phyloP scores from a whole-genome alignment of 2,329 filamentous ascomycete genomes.

The Penicillium olsonii region DNA sequence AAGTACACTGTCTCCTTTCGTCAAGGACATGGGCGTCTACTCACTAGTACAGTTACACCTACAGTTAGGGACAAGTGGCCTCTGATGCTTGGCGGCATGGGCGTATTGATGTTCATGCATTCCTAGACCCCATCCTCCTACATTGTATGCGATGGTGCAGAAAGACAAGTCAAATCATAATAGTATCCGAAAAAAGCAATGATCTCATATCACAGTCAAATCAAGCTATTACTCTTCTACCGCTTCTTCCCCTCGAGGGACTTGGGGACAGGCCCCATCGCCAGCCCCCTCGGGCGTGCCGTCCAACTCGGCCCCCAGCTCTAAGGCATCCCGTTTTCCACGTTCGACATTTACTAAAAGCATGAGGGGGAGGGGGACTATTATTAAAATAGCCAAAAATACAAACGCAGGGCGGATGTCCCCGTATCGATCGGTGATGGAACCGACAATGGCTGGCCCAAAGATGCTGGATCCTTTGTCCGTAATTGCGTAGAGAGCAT shows the following conservation, averaged over 20 bases:
- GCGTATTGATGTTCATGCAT: not conserved
- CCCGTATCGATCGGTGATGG: constrained; percentile 81
- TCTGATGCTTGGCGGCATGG: not conserved
- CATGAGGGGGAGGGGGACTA: constrained; percentile 80
- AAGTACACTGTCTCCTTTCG: not conserved
- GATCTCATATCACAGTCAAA: not conserved
- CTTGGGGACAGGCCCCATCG: constrained; percentile 22
- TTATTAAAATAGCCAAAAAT: constrained; percentile 84
- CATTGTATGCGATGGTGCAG: too few relatives aligned
- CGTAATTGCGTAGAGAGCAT: constrained; percentile 93
- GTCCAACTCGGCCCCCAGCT: constrained; percentile 58
- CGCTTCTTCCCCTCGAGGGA: not conserved
- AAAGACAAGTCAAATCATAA: not conserved
- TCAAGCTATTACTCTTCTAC: not conserved
- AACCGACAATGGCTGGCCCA: constrained; percentile 88
- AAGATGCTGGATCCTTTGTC: constrained; percentile 96
- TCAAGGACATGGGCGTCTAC: not conserved
- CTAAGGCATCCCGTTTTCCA: constrained; percentile 68
- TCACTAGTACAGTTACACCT: not conserved
- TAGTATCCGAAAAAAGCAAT: not conserved
- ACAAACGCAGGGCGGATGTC: constrained; percentile 86
- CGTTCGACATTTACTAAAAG: constrained; percentile 81
- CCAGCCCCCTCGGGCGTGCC: constrained; percentile 25
- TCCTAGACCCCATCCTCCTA: not conserved
- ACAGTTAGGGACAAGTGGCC: constrained; percentile 8